A percentile compares a stretch with the other conserved stretches of the same genome.
These are phyloP conservation scores for Citrullus mucosospermus DNA, from an alignment of 306 rosid genomes.

Conservation along the genomic window DNA sequence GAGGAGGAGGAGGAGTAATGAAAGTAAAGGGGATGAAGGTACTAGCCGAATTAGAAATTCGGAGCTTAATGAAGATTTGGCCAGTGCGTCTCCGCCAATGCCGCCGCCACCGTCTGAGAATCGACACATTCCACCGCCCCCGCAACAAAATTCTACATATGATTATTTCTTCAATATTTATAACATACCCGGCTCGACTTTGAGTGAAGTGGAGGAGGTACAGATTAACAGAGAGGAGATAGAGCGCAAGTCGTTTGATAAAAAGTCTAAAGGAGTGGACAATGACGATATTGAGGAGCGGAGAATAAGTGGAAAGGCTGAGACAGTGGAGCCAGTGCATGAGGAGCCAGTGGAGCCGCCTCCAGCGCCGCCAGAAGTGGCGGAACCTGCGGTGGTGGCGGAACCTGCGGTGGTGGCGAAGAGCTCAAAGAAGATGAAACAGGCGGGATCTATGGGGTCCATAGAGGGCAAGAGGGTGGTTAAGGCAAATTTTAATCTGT, in stretches of 20 bases:
- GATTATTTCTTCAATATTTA: conserved; percentile 58
- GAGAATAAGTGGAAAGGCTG: conserved; percentile 2
- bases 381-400: not conserved
- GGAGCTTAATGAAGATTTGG: conserved; percentile 18
- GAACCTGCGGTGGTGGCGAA: conserved; percentile 5
- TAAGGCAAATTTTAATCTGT: conserved; percentile 23
- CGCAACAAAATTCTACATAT: conserved; percentile 26
- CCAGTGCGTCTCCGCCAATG: conserved; percentile 19
- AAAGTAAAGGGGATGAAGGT: conserved; percentile 11
- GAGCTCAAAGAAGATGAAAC: conserved; percentile 35
- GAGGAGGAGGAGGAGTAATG: conserved; percentile 24
- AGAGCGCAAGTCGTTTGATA: conserved; percentile 19
- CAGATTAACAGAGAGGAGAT: conserved; percentile 19
- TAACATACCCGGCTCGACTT: conserved; percentile 31
- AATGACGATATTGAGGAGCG: conserved; percentile 4
- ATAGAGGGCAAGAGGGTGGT: conserved; percentile 42
- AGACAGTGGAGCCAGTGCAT: conserved; percentile 6
- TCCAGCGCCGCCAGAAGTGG: not conserved
- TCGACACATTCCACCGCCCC: conserved; percentile 19
- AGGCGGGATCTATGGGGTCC: conserved; percentile 7
- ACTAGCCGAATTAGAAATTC: conserved; percentile 15
- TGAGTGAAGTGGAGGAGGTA: conserved; percentile 33
- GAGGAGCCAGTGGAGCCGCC: conserved; percentile 22
- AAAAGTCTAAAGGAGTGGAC: conserved; percentile 27
- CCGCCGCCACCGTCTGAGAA: conserved; percentile 20